A percentile compares a stretch with the other conserved stretches of the same genome.
Conservation (phyloP, 352 stramenopile genomes). For the Globisporangium cylindrosporum region DNA sequence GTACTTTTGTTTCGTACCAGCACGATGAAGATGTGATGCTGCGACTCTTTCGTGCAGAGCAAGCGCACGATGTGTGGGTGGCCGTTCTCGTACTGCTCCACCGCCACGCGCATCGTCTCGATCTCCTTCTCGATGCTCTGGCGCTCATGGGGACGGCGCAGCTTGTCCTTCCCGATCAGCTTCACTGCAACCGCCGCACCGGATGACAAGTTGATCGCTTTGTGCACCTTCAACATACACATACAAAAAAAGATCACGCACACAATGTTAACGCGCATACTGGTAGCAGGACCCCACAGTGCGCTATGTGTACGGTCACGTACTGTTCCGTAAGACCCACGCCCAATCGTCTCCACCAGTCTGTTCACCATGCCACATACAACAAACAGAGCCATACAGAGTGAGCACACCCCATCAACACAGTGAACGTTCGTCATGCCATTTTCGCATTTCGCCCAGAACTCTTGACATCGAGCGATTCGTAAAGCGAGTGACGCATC, state of each 20-base stretch:
- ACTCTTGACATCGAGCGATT: background rate
- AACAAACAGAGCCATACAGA: background rate
- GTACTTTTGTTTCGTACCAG: slow-evolving; percentile 27
- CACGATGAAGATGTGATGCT: slow-evolving; percentile 82
- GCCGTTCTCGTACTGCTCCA: slow-evolving; percentile 85
- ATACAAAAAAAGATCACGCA: background rate
- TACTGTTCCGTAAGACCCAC: slow-evolving; percentile 82
- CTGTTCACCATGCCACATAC: slow-evolving; percentile 23
- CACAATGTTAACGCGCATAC: background rate
- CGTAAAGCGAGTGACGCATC: background rate
- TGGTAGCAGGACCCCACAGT: background rate
- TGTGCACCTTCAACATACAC: slow-evolving; percentile 53
- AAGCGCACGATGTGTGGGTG: slow-evolving; percentile 81
- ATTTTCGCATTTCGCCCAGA: background rate
- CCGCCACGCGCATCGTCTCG: slow-evolving; percentile 80
- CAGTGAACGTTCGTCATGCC: background rate
- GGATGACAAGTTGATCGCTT: slow-evolving; percentile 78
- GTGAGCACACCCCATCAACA: background rate
- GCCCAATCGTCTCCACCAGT: slow-evolving; percentile 74
- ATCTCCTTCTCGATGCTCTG: slow-evolving; percentile 86
- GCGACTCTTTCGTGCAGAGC: slow-evolving; percentile 78
- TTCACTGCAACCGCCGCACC: slow-evolving; percentile 78
- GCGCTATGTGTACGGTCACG: background rate
- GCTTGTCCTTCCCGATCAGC: slow-evolving; percentile 75
- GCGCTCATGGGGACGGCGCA: slow-evolving; percentile 67